Evolutionary conservation across 208 protist genomes (phyloP).

Genomic region (Trypanosoma platydactyli): DNA sequence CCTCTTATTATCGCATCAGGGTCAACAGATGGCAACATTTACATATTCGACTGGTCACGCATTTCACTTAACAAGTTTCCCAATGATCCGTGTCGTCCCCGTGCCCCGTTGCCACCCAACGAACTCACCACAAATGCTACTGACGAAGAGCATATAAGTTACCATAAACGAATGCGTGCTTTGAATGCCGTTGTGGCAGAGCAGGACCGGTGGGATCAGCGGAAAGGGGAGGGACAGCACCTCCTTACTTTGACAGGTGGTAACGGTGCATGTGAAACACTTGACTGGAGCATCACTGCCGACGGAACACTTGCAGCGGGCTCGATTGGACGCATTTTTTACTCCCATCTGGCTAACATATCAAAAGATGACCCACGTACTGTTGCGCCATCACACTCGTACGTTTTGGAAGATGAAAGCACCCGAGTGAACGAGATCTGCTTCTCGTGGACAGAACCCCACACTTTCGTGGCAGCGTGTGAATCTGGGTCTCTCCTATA

Average conservation of each 20-base stretch:
- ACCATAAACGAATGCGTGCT: slow-evolving; percentile 78
- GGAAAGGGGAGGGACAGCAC: slow-evolving; percentile 82
- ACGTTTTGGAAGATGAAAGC: slow-evolving; percentile 55
- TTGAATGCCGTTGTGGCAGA: slow-evolving; percentile 67
- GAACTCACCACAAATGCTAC: slow-evolving; percentile 66
- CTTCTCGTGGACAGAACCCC: slow-evolving; percentile 65
- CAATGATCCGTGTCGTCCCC: slow-evolving; percentile 86
- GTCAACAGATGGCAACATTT: slow-evolving; percentile 78
- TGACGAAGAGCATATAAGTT: slow-evolving; percentile 76
- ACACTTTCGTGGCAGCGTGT: slow-evolving; percentile 43
- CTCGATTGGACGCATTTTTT: slow-evolving; percentile 53
- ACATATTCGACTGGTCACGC: slow-evolving; percentile 90
- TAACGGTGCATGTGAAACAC: slow-evolving; percentile 51
- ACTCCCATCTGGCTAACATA: slow-evolving; percentile 75
- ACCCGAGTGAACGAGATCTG: slow-evolving; percentile 51
- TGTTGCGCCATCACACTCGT: slow-evolving; percentile 45
- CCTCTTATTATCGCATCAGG: slow-evolving; percentile 77
- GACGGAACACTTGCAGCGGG: slow-evolving; percentile 70
- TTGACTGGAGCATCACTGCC: slow-evolving; percentile 74
- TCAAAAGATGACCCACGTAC: slow-evolving; percentile 64
- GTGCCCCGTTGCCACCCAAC: slow-evolving; percentile 86
- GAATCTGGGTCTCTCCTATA: slow-evolving; percentile 52
- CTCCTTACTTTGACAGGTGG: slow-evolving; percentile 65
- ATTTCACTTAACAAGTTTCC: slow-evolving; percentile 85
- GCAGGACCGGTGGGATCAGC: slow-evolving; percentile 85